Base-by-base conservation (phyloP, 2,329 filamentous ascomycete genomes). In the Chrysoporthe austroafricana region DNA sequence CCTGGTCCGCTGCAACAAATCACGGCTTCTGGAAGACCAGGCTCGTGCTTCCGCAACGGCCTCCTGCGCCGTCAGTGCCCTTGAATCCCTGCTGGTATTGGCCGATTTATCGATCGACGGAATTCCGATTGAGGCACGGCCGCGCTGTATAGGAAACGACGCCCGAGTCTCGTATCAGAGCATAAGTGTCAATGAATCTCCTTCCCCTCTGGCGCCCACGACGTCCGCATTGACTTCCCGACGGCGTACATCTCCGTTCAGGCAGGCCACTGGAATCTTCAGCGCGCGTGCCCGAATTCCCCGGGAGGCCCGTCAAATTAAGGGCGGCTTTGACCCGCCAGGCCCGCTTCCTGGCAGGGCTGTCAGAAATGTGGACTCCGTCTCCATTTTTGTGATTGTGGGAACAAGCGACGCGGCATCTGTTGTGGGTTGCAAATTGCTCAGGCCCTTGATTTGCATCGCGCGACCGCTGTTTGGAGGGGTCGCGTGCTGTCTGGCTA, bases 251-350 rank as follows among this genome's bases (percentile, higher is more conserved):
- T 54, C 50, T 54, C 50, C 21, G 32, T 16, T 54, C 21, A 16
- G 7, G 26, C 21, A 26, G n/a, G 50, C 50, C 21, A 21, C n/a
- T 54, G 50, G 32, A 54, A 32, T 21, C 43, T 36, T 34, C 39
- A 58, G 21, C 52, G 21, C 14, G 26, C 52, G 57, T 43, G 57
- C 39, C 57, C 44, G 36, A 43, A 16, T 65, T 50, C 62, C 59
- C 67, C 68, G 68, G 68, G 59, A 66, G 62, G 62, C 62, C 68
- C 68, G 68, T 64, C 68, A 68, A 68, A 70, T 68, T 68, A 64
- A 54, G 65, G 68, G 66, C 68, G 48, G 66, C 52, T 32, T 52
- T 60, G 63, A 57, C 62, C 66, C 66, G 54, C 59, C 52, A 50
- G 63, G 64, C 50, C 62, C 62, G 59, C 60, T 65, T 39, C 36